A percentile compares a stretch with the other conserved stretches of the same genome.
phyloP scores from a whole-genome alignment of 1,139 yeast genomes.

The Oligophagozyma castellii region DNA sequence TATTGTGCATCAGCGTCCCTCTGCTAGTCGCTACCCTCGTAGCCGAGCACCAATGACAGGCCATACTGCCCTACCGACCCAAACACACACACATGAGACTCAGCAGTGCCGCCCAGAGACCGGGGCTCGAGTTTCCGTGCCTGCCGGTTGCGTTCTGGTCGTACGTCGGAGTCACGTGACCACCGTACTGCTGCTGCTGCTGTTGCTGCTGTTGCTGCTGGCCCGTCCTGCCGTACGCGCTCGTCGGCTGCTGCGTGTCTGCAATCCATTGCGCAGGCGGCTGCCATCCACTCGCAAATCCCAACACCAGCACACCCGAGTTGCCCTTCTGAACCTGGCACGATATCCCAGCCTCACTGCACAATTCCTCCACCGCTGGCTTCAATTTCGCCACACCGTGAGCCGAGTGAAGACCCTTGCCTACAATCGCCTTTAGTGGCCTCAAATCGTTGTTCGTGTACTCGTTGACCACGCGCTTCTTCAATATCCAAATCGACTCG shows the following conservation, averaged over 20 bases:
- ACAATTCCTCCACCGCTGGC: slow-evolving; percentile 76
- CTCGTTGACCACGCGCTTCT: slow-evolving; percentile 58
- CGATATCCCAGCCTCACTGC: slow-evolving; percentile 47
- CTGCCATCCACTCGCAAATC: slow-evolving; percentile 41
- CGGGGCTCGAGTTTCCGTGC: too few relatives aligned
- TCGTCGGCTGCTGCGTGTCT: neutral
- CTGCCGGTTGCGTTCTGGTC: too few relatives aligned
- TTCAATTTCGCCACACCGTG: slow-evolving; percentile 75
- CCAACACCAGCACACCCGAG: slow-evolving; percentile 66
- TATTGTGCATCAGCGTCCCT: too few relatives aligned
- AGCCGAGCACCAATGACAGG: too few relatives aligned
- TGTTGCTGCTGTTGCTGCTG: slow-evolving; percentile 2
- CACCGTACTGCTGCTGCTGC: slow-evolving; percentile 1
- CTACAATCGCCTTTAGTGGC: slow-evolving; percentile 57
- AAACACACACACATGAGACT: too few relatives aligned
- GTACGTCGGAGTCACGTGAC: too few relatives aligned
- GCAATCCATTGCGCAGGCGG: slow-evolving; percentile 40
- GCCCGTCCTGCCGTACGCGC: neutral
- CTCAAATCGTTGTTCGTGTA: slow-evolving; percentile 44
- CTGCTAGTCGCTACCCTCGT: too few relatives aligned
- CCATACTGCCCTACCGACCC: too few relatives aligned
- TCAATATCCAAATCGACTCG: slow-evolving; percentile 72
- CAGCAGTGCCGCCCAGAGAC: too few relatives aligned
- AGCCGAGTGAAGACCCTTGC: slow-evolving; percentile 82
- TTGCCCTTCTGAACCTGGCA: slow-evolving; percentile 56